Percentiles rank a stretch among this genome's conserved stretches.
Evolutionary conservation across 2,329 filamentous ascomycete genomes (phyloP).

Genomic region (Alternaria sp.): DNA sequence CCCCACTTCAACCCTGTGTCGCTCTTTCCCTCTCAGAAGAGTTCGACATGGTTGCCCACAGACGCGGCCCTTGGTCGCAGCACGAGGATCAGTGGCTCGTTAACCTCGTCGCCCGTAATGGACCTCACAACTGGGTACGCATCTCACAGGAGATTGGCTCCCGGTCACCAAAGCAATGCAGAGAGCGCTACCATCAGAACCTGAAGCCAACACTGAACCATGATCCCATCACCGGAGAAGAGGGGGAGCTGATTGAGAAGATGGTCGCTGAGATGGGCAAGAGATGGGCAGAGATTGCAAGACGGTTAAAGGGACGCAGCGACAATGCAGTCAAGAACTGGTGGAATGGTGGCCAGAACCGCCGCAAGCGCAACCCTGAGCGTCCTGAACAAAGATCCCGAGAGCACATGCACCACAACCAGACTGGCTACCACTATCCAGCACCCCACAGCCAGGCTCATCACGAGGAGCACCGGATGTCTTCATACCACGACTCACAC

Average conservation of each 20-base stretch:
- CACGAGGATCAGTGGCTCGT: slow-evolving; percentile 75
- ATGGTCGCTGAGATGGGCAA: slow-evolving; percentile 81
- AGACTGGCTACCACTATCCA: slow-evolving; percentile 40
- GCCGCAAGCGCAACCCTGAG: slow-evolving; percentile 60
- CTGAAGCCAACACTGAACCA: slow-evolving; percentile 81
- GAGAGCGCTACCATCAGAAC: slow-evolving; percentile 93
- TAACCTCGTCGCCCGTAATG: slow-evolving; percentile 72
- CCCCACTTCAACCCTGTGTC: neutral
- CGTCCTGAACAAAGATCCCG: slow-evolving; percentile 34
- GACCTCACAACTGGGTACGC: slow-evolving; percentile 86
- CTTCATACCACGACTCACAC: slow-evolving; percentile 38
- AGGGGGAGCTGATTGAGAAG: slow-evolving; percentile 74
- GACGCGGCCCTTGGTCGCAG: slow-evolving; percentile 83
- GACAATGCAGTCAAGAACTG: slow-evolving; percentile 98
- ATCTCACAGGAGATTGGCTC: slow-evolving; percentile 78
- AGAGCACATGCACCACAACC: slow-evolving; percentile 41
- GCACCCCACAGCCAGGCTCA: slow-evolving; percentile 27
- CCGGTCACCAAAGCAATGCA: slow-evolving; percentile 90
- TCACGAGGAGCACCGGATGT: slow-evolving; percentile 34
- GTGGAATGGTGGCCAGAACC: slow-evolving; percentile 95
- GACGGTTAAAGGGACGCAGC: slow-evolving; percentile 80
- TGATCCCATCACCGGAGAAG: slow-evolving; percentile 80
- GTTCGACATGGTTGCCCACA: slow-evolving; percentile 59
- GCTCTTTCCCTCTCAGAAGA: slow-evolving; percentile 1
- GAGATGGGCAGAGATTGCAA: slow-evolving; percentile 91